phyloP scores from a whole-genome alignment of 805 yeast species.

The Lachancea nothofagi region DNA sequence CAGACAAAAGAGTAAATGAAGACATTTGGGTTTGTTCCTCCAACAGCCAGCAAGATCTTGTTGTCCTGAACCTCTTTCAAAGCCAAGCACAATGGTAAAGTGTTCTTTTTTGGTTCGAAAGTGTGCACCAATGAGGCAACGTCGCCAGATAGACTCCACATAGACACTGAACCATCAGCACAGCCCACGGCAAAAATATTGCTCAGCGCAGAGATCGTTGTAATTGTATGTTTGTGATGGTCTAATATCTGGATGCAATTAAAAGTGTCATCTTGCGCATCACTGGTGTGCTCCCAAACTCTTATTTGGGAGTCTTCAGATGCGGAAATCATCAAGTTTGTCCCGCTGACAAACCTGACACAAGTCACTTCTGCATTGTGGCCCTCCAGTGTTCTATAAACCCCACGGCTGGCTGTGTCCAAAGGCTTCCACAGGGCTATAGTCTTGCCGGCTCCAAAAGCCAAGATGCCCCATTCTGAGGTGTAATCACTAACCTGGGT shows the following conservation, averaged over 20 bases:
- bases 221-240: slow-evolving; percentile 47
- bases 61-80: slow-evolving; percentile 22
- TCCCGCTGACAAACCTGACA: slow-evolving; percentile 50
- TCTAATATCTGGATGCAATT: slow-evolving; percentile 31
- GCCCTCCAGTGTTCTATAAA: slow-evolving; percentile 49
- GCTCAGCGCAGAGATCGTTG: slow-evolving; percentile 43
- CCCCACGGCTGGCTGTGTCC: slow-evolving; percentile 39
- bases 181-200: slow-evolving; percentile 53
- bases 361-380: slow-evolving; percentile 62
- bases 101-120: slow-evolving; percentile 21
- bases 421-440: slow-evolving; percentile 69
- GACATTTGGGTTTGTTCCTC: slow-evolving; percentile 58
- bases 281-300: slow-evolving; percentile 47
- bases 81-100: slow-evolving; percentile 28
- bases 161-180: slow-evolving; percentile 51
- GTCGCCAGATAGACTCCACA: slow-evolving; percentile 40
- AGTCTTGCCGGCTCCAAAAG: slow-evolving; percentile 64
- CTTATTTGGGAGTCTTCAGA: slow-evolving; percentile 61
- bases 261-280: slow-evolving; percentile 9
- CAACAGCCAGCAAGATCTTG: slow-evolving; percentile 54
- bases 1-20: slow-evolving; percentile 47
- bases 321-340: slow-evolving; percentile 48
- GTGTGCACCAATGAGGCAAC: slow-evolving; percentile 23
- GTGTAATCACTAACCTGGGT: slow-evolving; percentile 53
- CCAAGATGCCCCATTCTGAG: slow-evolving; percentile 38